Conservation (phyloP, 163 green algal species). For the Chlorella variabilis region DNA sequence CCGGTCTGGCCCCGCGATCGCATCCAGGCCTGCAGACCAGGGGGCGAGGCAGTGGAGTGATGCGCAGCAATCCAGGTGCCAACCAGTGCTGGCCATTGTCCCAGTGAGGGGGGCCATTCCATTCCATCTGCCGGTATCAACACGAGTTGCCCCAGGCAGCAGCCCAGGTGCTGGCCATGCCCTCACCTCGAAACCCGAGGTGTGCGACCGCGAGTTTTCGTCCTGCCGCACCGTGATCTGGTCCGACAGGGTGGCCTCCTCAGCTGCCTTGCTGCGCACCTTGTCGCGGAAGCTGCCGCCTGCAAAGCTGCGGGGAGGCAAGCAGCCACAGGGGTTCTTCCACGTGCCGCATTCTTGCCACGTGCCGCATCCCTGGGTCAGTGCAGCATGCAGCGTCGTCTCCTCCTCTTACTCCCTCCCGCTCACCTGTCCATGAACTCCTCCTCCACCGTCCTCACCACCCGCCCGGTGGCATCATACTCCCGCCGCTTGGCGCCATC, state of each 20-base stretch:
- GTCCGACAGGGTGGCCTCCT: slow-evolving; percentile 50
- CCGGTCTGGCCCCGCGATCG: slow-evolving; percentile 64
- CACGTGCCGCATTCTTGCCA: no score
- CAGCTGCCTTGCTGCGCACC: slow-evolving; percentile 22
- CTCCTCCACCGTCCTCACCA: slow-evolving; percentile 76
- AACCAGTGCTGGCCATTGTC: no score
- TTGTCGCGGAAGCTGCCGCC: slow-evolving; percentile 48
- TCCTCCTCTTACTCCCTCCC: no score
- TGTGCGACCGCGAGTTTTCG: slow-evolving; percentile 53
- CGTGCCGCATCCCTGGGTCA: no score
- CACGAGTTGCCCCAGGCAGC: not conserved
- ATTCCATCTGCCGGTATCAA: no score
- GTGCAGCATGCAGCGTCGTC: no score
- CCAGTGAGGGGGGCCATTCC: no score
- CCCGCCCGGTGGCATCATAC: slow-evolving; percentile 79
- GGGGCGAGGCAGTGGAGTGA: no score
- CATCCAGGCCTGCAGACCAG: slow-evolving; percentile 78
- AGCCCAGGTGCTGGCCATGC: not conserved
- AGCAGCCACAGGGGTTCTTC: no score
- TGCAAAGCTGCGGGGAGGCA: slow-evolving; percentile 16
- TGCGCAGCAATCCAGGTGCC: no score
- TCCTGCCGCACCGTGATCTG: slow-evolving; percentile 61
- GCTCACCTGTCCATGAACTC: slow-evolving; percentile 83
- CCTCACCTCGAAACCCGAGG: slow-evolving; percentile 67
- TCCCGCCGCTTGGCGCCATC: slow-evolving; percentile 65